Conservation (phyloP, 1,139 yeast species). For the Zygosaccharomyces sapae region DNA sequence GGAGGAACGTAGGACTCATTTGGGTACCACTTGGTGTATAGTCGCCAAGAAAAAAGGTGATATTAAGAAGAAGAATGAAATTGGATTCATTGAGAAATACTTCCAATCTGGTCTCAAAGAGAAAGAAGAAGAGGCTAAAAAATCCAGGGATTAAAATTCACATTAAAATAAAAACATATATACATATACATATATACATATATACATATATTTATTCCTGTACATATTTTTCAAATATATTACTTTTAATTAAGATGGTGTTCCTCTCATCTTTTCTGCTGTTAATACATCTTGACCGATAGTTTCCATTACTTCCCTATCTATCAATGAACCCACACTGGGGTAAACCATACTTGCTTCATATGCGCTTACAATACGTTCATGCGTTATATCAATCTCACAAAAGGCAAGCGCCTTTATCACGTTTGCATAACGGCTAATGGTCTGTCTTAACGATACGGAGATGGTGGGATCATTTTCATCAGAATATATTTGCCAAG, state of each 20-base stretch:
- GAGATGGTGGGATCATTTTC: slow-evolving; percentile 67
- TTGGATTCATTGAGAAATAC: slow-evolving; percentile 46
- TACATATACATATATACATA: background rate
- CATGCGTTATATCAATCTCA: slow-evolving; percentile 82
- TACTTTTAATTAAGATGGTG: slow-evolving; percentile 10
- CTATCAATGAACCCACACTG: slow-evolving; percentile 69
- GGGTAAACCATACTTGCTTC: slow-evolving; percentile 83
- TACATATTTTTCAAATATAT: background rate
- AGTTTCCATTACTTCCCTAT: slow-evolving; percentile 66
- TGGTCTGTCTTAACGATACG: slow-evolving; percentile 59
- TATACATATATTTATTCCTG: slow-evolving; percentile 1
- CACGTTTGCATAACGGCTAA: slow-evolving; percentile 81
- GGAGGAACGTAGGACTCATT: slow-evolving; percentile 71
- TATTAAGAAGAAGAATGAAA: slow-evolving; percentile 45
- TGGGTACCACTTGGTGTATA: slow-evolving; percentile 91
- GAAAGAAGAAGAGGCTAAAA: slow-evolving; percentile 12
- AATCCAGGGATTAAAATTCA: background rate
- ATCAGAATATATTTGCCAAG: slow-evolving; percentile 94
- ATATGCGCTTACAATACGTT: slow-evolving; percentile 73
- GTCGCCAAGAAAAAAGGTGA: slow-evolving; percentile 72
- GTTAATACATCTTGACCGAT: slow-evolving; percentile 74
- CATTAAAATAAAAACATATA: background rate
- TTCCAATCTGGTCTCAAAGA: slow-evolving; percentile 31
- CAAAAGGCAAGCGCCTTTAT: slow-evolving; percentile 73
- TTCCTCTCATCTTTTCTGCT: slow-evolving; percentile 69